Evolutionary conservation across 139 green algal genomes (phyloP).

Genomic region (Coelastrella sp.): DNA sequence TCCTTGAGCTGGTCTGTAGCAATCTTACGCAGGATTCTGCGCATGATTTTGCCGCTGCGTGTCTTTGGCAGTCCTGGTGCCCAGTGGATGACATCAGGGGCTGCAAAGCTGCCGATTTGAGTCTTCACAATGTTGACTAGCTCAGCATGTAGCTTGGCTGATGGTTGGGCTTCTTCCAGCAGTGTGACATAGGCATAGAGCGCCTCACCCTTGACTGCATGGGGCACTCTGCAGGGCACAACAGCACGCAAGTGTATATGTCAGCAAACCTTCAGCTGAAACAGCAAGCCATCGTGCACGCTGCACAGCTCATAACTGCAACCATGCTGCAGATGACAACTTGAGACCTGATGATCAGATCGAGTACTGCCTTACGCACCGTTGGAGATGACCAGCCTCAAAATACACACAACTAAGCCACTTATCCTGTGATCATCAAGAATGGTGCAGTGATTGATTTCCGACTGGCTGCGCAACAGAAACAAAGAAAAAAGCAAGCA

Average conservation of each 20-base stretch:
- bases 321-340: no score
- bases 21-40: conserved; percentile 91
- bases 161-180: conserved; percentile 65
- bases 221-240: conserved; percentile 75
- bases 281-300: background rate
- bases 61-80: conserved; percentile 92
- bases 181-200: conserved; percentile 98
- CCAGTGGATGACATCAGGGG: conserved; percentile 98
- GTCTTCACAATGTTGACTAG: conserved; percentile 61
- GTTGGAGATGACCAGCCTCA: no score
- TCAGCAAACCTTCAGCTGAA: background rate
- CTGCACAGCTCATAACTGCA: background rate
- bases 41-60: conserved; percentile 95
- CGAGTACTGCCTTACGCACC: no score
- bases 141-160: conserved; percentile 77
- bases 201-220: conserved; percentile 92
- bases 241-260: background rate
- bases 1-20: conserved; percentile 72
- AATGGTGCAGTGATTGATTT: background rate
- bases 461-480: no score
- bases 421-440: background rate
- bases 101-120: conserved; percentile 90
- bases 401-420: no score
- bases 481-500: background rate
- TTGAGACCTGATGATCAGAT: no score